Base-by-base conservation (phyloP, 1,284 basidiomycete species). In the Erythrobasidium hasegawianum region DNA sequence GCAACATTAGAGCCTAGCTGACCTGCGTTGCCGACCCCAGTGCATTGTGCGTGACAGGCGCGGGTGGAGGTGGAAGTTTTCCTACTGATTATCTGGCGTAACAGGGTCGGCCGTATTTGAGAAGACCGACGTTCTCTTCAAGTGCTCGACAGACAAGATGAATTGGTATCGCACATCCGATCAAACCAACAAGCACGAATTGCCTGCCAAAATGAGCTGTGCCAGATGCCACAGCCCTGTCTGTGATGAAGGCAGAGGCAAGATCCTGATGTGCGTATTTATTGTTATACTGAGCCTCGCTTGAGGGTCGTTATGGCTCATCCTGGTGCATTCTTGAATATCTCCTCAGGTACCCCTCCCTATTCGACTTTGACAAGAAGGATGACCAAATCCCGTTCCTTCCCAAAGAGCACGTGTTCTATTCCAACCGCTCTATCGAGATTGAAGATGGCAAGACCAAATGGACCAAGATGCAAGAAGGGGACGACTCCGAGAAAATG, bases 111-210 rank as follows among this genome's bases (percentile, higher is more conserved):
- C 55, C n/a, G 62, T 58, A 20, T 57, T 65, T 16, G 55, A 55
- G n/a, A 65, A 65, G 38, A 58, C 41, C 47, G 55, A 65, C 9
- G 49, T 65, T 11, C 62, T 57, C 45, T 65, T 65, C 62, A 65
- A 55, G 20, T 65, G 62, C 43, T 26, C 26, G 22, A 41, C 62
- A n/a, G 62, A 65, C 27, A 65, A 65, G 62, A 55, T 65, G 55
- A 49, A 54, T 33, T 65, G 57, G 18, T 65, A 65, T 45, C 62
- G 62, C 29, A 65, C 62, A 16, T 54, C 57, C n/a, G 62, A 65
- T 20, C 62, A 65, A 38, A 65, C 53, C 33, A 57, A 33, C 33
- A 56, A 50, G 39, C 62, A 58, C 33, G 47, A 43, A 22, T 45
- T 55, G 38, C 62, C 62, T 4, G 57, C 55, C 62, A 65, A 65